phyloP scores from a whole-genome alignment of 495 filamentous ascomycete genomes.

The Bathelium albidoporum region DNA sequence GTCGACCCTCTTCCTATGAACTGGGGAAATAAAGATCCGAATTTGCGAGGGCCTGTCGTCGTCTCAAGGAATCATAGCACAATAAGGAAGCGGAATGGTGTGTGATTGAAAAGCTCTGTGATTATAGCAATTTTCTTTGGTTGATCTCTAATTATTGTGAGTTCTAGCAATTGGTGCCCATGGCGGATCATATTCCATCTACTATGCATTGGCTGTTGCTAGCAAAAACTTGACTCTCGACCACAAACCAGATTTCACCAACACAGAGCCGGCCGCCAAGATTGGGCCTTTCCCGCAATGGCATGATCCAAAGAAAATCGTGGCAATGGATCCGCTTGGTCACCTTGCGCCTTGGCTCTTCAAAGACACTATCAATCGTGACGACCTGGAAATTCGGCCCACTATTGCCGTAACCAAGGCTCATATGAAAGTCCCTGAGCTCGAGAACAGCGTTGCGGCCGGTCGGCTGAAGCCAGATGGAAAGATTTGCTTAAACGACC shows the following conservation, averaged over 20 bases:
- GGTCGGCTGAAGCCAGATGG: constrained; percentile 81
- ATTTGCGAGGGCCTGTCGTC: constrained; percentile 69
- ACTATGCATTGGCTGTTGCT: constrained; percentile 88
- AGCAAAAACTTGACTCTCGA: constrained; percentile 75
- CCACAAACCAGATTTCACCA: constrained; percentile 87
- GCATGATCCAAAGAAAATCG: constrained; percentile 87
- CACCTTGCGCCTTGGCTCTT: constrained; percentile 80
- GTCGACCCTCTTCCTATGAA: constrained; percentile 81
- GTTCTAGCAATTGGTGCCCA: constrained; percentile 60
- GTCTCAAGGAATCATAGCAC: constrained; percentile 68
- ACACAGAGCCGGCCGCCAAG: constrained; percentile 80
- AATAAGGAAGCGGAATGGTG: constrained; percentile 77
- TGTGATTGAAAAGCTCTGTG: constrained; percentile 20
- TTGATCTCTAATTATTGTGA: neutral
- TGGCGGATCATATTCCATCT: constrained; percentile 94
- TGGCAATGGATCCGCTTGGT: constrained; percentile 92
- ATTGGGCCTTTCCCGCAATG: constrained; percentile 86
- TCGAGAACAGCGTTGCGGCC: constrained; percentile 71
- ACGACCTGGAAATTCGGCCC: constrained; percentile 76
- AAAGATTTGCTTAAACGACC: constrained; percentile 72
- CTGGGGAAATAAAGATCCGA: constrained; percentile 74
- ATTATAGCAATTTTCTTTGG: neutral
- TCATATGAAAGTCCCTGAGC: constrained; percentile 93
- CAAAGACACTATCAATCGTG: constrained; percentile 54
- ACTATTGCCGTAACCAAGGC: constrained; percentile 93